Evolutionary conservation across 169 alveolate genomes (phyloP).

Genomic region (Plasmodium ovale): DNA sequence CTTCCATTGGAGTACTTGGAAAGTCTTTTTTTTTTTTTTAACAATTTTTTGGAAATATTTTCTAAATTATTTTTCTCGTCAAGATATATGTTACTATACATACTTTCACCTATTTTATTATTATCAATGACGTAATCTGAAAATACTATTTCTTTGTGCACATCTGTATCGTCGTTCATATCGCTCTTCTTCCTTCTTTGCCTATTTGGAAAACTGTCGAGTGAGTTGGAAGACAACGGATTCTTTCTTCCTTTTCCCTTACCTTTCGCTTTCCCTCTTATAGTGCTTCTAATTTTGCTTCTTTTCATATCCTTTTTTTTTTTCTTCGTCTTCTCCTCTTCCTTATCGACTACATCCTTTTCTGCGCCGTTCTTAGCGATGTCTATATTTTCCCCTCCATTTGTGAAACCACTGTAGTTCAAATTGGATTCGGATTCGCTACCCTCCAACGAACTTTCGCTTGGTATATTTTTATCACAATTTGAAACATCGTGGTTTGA

Average conservation of each 20-base stretch:
- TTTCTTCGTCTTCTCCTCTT: constrained; percentile 21
- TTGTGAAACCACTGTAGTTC: background rate
- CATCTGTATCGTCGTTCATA: background rate
- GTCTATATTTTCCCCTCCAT: background rate
- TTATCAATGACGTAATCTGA: constrained; percentile 1
- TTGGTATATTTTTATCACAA: background rate
- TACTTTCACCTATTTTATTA: background rate
- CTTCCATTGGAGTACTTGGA: background rate
- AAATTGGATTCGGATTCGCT: background rate
- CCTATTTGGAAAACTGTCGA: background rate
- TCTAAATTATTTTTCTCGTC: background rate
- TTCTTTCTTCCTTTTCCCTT: background rate
- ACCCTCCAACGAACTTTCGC: background rate
- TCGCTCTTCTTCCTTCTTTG: background rate
- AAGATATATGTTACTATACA: constrained; percentile 29
- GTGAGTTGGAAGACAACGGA: constrained; percentile 9
- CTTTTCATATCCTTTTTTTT: background rate
- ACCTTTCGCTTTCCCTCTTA: background rate
- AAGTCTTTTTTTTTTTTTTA: background rate
- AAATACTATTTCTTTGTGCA: background rate
- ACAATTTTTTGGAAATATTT: constrained; percentile 10
- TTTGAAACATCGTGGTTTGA: constrained; percentile 15
- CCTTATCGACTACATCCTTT: background rate
- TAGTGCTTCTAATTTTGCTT: background rate
- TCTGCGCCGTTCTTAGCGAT: background rate